Evolutionary conservation across 768 basidiomycete species (phyloP).

Genomic region (Tylopilus balloui): DNA sequence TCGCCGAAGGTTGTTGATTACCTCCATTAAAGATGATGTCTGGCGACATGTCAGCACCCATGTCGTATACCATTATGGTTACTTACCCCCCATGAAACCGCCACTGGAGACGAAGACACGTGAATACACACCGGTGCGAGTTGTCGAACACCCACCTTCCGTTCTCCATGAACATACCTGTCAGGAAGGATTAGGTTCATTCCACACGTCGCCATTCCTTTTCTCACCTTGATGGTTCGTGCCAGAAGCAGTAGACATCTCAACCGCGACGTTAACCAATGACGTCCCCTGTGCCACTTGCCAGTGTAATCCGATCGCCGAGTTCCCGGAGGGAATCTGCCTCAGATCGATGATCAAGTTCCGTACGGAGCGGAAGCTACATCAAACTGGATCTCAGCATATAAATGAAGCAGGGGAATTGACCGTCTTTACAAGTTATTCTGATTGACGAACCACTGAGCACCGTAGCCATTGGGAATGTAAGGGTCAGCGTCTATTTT

Average conservation of each 20-base stretch:
- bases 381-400: constrained; percentile 2
- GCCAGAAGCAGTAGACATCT: constrained; percentile 61
- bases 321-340: constrained; percentile 45
- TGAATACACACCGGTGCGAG: neutral
- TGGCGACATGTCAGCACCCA: neutral
- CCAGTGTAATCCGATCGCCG: constrained; percentile 77
- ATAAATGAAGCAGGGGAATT: neutral
- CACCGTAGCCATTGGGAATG: constrained; percentile 46
- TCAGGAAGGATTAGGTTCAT: neutral
- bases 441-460: constrained; percentile 23
- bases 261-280: constrained; percentile 62
- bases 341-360: constrained; percentile 71
- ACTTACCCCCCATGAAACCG: constrained; percentile 53
- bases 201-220: neutral
- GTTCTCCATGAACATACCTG: constrained; percentile 71
- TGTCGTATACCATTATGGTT: neutral
- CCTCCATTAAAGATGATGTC: constrained; percentile 45
- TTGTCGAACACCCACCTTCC: constrained; percentile 39
- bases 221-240: constrained; percentile 62
- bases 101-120: constrained; percentile 24
- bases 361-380: constrained; percentile 64
- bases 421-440: constrained; percentile 20
- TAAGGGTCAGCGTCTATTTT: constrained; percentile 68
- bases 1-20: neutral
- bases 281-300: constrained; percentile 78